Evolutionary conservation across 371 early-diverging fungal species (phyloP), one percentile per base, ranked within the genome.

Genomic region (Mucor racemosus): DNA sequence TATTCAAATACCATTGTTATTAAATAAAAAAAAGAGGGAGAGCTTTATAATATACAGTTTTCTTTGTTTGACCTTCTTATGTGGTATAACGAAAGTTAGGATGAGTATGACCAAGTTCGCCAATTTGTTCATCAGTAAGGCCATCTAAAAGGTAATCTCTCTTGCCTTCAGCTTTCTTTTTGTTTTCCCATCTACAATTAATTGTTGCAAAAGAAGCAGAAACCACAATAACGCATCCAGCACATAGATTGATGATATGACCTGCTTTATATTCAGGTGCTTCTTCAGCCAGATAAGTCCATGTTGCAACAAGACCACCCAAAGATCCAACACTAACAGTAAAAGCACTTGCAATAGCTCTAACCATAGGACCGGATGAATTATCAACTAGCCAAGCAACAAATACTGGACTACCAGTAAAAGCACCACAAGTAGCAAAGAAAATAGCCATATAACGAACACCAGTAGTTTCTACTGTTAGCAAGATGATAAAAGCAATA

Each of bases 381-480:
- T 73, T 73, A 1, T 73, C 69, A 1, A 73, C 66, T 7, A 61
- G n/a, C 73, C 73, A 73, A 35, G 69, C 73, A 34, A 69, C 66
- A 48, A 69, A 60, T 3, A 73, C 60, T 9, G 73, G 73, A 31
- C 62, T 65, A 7, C 69, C 68, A 48, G 73, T 73, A 46, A 73
- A 73, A 14, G 66, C 73, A 40, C 73, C 69, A 26, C 65, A 54
- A 5, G 73, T 69, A 15, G 66, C 73, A 66, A 73, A 65, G 48
- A 73, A 73, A 11, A 73, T 68, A 7, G 73, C 73, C 65, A 73
- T 69, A 44, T 73, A 73, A 9, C 69, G 65, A 21, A 59, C 44
- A 15, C 73, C 69, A 5, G 44, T 54, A 36, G 15, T 61, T 15
- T 67, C 67, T 19, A 73, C 69, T 14, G 69, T 54, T 4, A 64